phyloP scores from a whole-genome alignment of 345 rosid species.

The Arabidopsis suecica region DNA sequence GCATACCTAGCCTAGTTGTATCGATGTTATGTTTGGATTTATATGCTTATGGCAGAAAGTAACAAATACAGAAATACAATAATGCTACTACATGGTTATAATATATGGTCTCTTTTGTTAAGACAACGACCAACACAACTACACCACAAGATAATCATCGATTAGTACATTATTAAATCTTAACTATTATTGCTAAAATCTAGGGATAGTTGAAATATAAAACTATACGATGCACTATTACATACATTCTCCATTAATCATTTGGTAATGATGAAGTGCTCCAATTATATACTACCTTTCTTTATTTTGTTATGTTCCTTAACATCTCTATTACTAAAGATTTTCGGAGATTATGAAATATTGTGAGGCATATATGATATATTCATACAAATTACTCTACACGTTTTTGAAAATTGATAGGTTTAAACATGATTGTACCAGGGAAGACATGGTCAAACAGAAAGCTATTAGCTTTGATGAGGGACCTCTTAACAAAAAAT shows the following conservation, averaged over 20 bases:
- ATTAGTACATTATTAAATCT: slow-evolving; percentile 14
- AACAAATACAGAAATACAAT: slow-evolving; percentile 19
- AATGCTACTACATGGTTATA: slow-evolving; percentile 19
- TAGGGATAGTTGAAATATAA: slow-evolving; percentile 43
- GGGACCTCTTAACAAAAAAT: too few relatives aligned
- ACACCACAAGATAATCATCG: slow-evolving; percentile 31
- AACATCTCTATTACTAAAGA: neutral
- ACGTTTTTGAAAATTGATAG: too few relatives aligned
- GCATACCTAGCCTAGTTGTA: neutral
- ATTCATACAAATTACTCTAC: too few relatives aligned
- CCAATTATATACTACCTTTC: neutral
- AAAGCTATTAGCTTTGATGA: too few relatives aligned
- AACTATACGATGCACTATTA: slow-evolving; percentile 23
- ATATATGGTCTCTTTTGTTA: slow-evolving; percentile 23
- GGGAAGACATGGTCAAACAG: too few relatives aligned
- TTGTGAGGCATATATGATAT: too few relatives aligned
- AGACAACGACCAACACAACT: slow-evolving; percentile 37
- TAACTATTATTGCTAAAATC: slow-evolving; percentile 38
- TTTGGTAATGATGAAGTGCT: slow-evolving; percentile 20
- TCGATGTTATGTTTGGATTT: slow-evolving; percentile 25
- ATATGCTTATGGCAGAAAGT: slow-evolving; percentile 24
- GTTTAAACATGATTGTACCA: too few relatives aligned
- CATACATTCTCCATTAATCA: slow-evolving; percentile 38
- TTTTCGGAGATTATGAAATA: neutral
- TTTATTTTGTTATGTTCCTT: neutral